These are phyloP conservation scores for Ilyonectria robusta DNA, from an alignment of 2,329 filamentous ascomycete genomes.

Conservation along the genomic window DNA sequence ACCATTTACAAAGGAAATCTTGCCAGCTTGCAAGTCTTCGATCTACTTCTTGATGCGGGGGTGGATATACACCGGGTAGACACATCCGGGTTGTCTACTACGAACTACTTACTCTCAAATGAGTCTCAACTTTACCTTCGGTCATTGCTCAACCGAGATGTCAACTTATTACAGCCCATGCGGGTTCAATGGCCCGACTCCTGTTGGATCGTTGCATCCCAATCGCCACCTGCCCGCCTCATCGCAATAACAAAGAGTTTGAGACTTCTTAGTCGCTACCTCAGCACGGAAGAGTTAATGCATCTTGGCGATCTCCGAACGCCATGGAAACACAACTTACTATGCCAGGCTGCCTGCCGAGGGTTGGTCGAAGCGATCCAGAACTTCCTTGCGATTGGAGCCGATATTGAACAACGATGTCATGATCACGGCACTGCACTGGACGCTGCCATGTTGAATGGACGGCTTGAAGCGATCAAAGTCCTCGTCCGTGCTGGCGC, in stretches of 20 bases:
- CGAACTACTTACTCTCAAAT: neutral
- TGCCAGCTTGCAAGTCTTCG: neutral
- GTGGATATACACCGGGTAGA: neutral
- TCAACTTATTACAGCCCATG: neutral
- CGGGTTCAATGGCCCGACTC: neutral
- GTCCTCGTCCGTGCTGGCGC: too few species aligned
- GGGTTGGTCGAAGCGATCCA: neutral
- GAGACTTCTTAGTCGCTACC: neutral
- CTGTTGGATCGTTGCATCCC: too few species aligned
- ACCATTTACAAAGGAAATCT: too few species aligned
- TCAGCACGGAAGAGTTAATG: neutral
- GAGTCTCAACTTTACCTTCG: neutral
- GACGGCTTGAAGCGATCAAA: too few species aligned
- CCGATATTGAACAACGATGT: neutral
- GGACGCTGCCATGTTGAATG: too few species aligned
- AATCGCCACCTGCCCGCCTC: too few species aligned
- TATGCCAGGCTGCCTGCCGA: neutral
- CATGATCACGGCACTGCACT: neutral
- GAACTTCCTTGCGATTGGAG: neutral
- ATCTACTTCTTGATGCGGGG: neutral
- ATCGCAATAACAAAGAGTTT: neutral
- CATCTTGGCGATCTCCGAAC: neutral
- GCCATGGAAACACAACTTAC: neutral
- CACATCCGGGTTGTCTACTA: neutral
- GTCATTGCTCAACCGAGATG: neutral